These are phyloP conservation scores for Amanita fuliginea DNA, from an alignment of 768 basidiomycete species.

Conservation along the genomic window DNA sequence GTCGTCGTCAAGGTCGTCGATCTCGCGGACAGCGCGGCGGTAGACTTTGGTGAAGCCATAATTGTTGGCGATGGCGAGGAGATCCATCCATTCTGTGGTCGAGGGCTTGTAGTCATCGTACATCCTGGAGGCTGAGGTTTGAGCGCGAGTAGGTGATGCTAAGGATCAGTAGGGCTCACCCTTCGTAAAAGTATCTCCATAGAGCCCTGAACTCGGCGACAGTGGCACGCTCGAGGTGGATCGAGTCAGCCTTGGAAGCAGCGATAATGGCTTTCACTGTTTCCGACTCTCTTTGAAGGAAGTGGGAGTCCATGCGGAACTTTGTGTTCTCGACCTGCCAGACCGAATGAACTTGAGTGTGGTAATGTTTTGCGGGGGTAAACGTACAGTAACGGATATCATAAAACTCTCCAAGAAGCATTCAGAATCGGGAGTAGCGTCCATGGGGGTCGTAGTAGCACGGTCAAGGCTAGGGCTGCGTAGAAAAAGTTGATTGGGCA, in stretches of 20 bases:
- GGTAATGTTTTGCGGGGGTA: not conserved
- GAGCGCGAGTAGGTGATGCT: conserved; percentile 1
- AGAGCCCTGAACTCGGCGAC: conserved; percentile 1
- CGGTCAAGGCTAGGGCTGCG: conserved; percentile 2
- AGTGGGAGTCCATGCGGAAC: conserved; percentile 2
- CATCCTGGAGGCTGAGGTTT: conserved; percentile 3
- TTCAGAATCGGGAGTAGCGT: conserved; percentile 1
- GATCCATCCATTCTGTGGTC: conserved; percentile 1
- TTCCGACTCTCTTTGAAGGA: conserved; percentile 3
- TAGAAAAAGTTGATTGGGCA: conserved; percentile 1
- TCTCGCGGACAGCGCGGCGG: not conserved
- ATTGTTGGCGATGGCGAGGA: conserved; percentile 1
- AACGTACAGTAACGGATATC: conserved; percentile 2
- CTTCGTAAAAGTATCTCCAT: conserved; percentile 1
- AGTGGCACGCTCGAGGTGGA: conserved; percentile 1
- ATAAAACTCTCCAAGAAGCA: conserved; percentile 3
- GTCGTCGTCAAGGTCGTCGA: conserved; percentile 1
- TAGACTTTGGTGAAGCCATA: conserved; percentile 3
- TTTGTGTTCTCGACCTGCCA: not conserved
- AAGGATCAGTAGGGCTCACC: not conserved
- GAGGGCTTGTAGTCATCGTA: conserved; percentile 4
- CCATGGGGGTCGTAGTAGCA: conserved; percentile 1
- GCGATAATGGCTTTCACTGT: not conserved
- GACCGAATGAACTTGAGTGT: too few species aligned
- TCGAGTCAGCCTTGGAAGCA: conserved; percentile 3